Evolutionary conservation across 257 asterid genomes (phyloP), one percentile per base, ranked within the genome.

Genomic region (Scutellaria barbata): DNA sequence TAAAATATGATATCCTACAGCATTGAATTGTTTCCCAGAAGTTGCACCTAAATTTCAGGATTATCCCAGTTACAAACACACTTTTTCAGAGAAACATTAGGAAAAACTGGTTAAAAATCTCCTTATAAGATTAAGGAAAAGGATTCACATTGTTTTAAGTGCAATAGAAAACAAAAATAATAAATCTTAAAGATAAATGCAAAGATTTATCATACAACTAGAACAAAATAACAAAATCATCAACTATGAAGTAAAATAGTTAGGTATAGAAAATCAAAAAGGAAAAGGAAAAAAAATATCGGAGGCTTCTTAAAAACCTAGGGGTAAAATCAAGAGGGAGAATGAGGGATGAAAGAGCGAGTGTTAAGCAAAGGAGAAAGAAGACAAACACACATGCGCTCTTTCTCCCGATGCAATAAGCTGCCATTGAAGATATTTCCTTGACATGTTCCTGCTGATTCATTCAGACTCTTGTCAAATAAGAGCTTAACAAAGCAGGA

Each of bases 371-470:
- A 87, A 85, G 89, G 99, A 90, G 96, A 92, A 92, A 90, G 96
- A 82, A 90, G 86, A 95, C 99, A 92, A 95, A 95, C 99, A 95
- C 97, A 88, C 96, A 86, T 95, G 89, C 78, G 84, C 93, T 88
- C 88, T 90, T 85, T 90, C 95, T 89, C 98, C 90, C 86, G 86
- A 84, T 30, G 35, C 35, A 30, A 30, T 84, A 87, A 84, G 99
- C 99, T 95, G 99, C 99, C 99, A 95, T 84, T 80, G 97, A 82
- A 87, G 95, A 80, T 81, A 89, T 92, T 77, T 90, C 97, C 98
- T 90, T 95, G 94, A 84, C 93, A 89, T 76, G 84, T 85, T 85
- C 99, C 99, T 95, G 98, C 98, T 90, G 95, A 95, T 95, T 83
- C 95, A 95, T 88, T 83, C 87, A 88, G 85, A 84, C 90, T 82